phyloP scores from a whole-genome alignment of 78 protist species.

The Cavenderia fasciculata region DNA sequence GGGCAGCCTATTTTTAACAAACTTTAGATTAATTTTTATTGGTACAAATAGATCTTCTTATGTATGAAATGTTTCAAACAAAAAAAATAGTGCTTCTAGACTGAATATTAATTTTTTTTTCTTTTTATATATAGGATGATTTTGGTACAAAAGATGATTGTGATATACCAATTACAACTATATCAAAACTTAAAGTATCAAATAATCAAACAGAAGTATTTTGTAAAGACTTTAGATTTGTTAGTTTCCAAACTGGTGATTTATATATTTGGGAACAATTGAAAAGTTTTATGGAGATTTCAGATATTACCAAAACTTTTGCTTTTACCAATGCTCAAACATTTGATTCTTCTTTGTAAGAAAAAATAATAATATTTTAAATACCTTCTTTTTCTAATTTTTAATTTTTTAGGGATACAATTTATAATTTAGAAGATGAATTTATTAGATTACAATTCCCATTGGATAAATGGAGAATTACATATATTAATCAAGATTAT shows the following conservation, averaged over 20 bases:
- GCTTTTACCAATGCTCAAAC: slow-evolving; percentile 49
- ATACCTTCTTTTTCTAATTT: background rate
- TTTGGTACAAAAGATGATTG: slow-evolving; percentile 62
- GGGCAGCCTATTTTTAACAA: slow-evolving; percentile 40
- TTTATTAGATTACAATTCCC: slow-evolving; percentile 57
- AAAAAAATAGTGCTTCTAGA: no score
- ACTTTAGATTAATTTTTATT: slow-evolving; percentile 33
- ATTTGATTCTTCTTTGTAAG: slow-evolving; percentile 29
- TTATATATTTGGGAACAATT: slow-evolving; percentile 6
- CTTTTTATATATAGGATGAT: no score
- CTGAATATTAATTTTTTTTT: no score
- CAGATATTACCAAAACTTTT: slow-evolving; percentile 6
- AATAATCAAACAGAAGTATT: slow-evolving; percentile 18
- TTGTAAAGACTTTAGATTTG: slow-evolving; percentile 38
- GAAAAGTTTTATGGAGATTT: background rate
- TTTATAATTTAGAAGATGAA: slow-evolving; percentile 34
- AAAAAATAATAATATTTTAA: background rate
- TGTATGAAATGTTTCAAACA: no score
- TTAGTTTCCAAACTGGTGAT: background rate
- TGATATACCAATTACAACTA: slow-evolving; percentile 41
- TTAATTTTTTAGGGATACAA: slow-evolving; percentile 9
- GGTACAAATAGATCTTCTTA: slow-evolving; percentile 49
- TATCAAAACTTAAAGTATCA: slow-evolving; percentile 3
- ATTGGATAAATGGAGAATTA: slow-evolving; percentile 78
- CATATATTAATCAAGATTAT: slow-evolving; percentile 69